phyloP scores from a whole-genome alignment of 768 basidiomycete genomes.

The Austroboletus eburneus region DNA sequence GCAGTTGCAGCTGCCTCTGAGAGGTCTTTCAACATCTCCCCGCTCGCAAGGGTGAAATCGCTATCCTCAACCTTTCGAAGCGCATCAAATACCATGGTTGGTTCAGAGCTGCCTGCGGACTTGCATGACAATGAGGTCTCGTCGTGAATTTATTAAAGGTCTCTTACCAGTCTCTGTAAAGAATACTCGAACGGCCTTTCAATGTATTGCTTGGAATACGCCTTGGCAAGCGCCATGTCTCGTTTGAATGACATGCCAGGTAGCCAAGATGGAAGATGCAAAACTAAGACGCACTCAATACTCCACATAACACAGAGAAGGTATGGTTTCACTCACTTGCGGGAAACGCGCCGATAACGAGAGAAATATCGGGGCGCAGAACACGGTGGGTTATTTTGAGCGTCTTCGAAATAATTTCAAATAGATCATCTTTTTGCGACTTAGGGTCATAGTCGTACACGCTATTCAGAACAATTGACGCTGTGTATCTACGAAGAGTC shows the following conservation, averaged over 20 bases:
- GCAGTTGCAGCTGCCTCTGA: slow-evolving; percentile 21
- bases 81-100: slow-evolving; percentile 20
- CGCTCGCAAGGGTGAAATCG: not conserved
- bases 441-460: slow-evolving; percentile 18
- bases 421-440: slow-evolving; percentile 12
- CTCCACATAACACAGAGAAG: not conserved
- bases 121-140: slow-evolving; percentile 3
- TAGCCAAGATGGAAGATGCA: slow-evolving; percentile 21
- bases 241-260: slow-evolving; percentile 22
- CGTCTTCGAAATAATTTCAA: slow-evolving; percentile 5
- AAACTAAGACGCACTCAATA: slow-evolving; percentile 5
- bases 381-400: slow-evolving; percentile 5
- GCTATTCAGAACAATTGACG: slow-evolving; percentile 17
- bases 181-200: slow-evolving; percentile 13
- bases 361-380: slow-evolving; percentile 16
- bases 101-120: slow-evolving; percentile 6
- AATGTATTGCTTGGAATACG: slow-evolving; percentile 13
- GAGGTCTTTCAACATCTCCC: slow-evolving; percentile 9
- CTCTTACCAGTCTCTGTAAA: slow-evolving; percentile 17
- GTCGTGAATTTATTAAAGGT: not conserved
- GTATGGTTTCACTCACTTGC: slow-evolving; percentile 6
- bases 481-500: slow-evolving; percentile 9
- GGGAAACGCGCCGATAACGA: slow-evolving; percentile 17
- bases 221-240: slow-evolving; percentile 17
- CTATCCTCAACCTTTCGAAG: slow-evolving; percentile 10